Percentiles rank a stretch among this genome's conserved stretches.
Evolutionary conservation across 371 early-diverging fungal species (phyloP).

Genomic region (Chytridiales sp.): DNA sequence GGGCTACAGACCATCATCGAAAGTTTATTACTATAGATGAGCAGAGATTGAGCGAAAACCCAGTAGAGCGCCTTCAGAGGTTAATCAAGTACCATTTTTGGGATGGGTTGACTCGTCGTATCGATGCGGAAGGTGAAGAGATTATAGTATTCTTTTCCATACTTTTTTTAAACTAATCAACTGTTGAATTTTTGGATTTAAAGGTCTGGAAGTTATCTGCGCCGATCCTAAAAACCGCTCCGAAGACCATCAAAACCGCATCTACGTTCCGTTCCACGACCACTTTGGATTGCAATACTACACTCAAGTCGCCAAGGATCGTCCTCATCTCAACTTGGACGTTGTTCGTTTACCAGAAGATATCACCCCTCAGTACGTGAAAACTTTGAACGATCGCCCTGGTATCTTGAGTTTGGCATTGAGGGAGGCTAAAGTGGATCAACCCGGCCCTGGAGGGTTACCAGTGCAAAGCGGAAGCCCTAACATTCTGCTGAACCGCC

Average conservation of each 20-base stretch:
- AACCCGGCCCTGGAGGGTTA: slow-evolving; percentile 7
- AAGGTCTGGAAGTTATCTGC: slow-evolving; percentile 79
- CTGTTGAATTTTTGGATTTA: neutral
- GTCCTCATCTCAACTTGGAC: slow-evolving; percentile 73
- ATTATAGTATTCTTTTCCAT: neutral
- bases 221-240: slow-evolving; percentile 91
- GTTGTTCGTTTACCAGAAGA: slow-evolving; percentile 81
- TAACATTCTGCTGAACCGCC: too few relatives aligned
- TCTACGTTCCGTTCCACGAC: slow-evolving; percentile 89
- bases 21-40: slow-evolving; percentile 85
- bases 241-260: slow-evolving; percentile 73
- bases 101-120: slow-evolving; percentile 90
- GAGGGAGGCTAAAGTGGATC: slow-evolving; percentile 42
- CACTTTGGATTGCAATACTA: slow-evolving; percentile 78
- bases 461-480: too few relatives aligned
- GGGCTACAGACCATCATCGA: slow-evolving; percentile 85
- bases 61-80: slow-evolving; percentile 84
- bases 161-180: neutral
- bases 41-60: slow-evolving; percentile 87
- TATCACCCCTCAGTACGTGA: slow-evolving; percentile 88
- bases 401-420: slow-evolving; percentile 89
- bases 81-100: slow-evolving; percentile 92
- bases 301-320: slow-evolving; percentile 58
- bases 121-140: slow-evolving; percentile 85
- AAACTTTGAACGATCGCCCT: slow-evolving; percentile 81